phyloP scores from a whole-genome alignment of 2,329 filamentous ascomycete genomes.

The Apiospora koreana region DNA sequence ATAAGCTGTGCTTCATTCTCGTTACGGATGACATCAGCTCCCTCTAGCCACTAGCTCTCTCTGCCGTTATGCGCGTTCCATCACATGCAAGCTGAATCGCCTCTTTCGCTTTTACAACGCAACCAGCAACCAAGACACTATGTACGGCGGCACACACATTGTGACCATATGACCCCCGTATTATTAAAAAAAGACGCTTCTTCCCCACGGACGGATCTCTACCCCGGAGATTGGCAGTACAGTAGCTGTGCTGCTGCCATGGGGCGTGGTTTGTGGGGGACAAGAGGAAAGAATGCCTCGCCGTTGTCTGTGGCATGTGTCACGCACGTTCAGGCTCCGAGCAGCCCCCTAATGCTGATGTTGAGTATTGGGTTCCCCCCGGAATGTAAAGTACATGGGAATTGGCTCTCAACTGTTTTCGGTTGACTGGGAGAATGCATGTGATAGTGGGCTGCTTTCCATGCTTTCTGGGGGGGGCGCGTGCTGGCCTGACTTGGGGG shows the following conservation, averaged over 20 bases:
- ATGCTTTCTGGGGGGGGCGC: background rate
- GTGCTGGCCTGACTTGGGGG: background rate
- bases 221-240: background rate
- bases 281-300: background rate
- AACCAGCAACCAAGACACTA: background rate
- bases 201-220: background rate
- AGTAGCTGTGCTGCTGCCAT: background rate
- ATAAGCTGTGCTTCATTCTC: background rate
- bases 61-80: background rate
- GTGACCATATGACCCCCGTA: background rate
- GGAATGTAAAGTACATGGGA: background rate
- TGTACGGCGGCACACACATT: background rate
- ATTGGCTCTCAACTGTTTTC: background rate
- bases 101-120: background rate
- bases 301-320: background rate
- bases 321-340: background rate
- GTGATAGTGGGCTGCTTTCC: background rate
- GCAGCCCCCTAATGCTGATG: background rate
- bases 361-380: background rate
- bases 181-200: background rate
- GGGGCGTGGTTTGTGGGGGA: background rate
- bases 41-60: too few relatives aligned
- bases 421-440: background rate
- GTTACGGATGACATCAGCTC: background rate
- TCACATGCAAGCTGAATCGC: conserved; percentile 2